Evolutionary conservation across 495 filamentous ascomycete species (phyloP), one percentile per base, ranked within the genome.

Genomic region (Hamigera avellanea): DNA sequence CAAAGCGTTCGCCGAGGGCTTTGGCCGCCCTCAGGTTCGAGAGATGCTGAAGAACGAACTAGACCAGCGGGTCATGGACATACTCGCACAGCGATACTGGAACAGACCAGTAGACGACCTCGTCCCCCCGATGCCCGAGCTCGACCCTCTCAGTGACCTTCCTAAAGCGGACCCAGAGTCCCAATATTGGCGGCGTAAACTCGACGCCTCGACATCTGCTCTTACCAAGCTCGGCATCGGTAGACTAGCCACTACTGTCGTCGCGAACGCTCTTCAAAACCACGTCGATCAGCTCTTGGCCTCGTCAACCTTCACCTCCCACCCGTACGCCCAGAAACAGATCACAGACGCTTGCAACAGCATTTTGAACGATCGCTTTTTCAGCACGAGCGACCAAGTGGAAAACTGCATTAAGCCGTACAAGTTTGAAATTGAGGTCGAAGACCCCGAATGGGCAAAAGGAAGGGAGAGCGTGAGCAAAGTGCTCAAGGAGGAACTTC

Each of bases 321-420:
- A 99, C 46, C 91, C 91, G 0, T 93, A 86, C 35, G 93, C 89
- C 10, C 78, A 84, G 32, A 80, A 87, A 56, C 86, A 86, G 26
- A 95, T 96, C 48, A 84, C 73, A 18, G 85, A 94, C 44, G 89
- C 91, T 2, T 83, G 83, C 14, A 80, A 80, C 1, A 77, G 75
- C 25, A 95, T 96, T 31, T 60, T 99, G 12, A 91, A 87, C 42
- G 91, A 99, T 41, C 77, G 88, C 2, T 94, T 93, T 46, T 95
- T 94, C 62, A 86, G 85, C 52, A 96, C 93, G 2, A 86, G 81
- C 44, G 91, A 99, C 52, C 89, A 95, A 54, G 86, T 99, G n/a
- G 91, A 99, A 57, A 95, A 95, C 50, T 96, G 91, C 52, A 89
- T 99, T 66, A 99, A 99, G 54, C 91, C 91, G 2, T 99, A 87